These are phyloP conservation scores for Senna siamea DNA, from an alignment of 306 rosid genomes.

Conservation along the genomic window DNA sequence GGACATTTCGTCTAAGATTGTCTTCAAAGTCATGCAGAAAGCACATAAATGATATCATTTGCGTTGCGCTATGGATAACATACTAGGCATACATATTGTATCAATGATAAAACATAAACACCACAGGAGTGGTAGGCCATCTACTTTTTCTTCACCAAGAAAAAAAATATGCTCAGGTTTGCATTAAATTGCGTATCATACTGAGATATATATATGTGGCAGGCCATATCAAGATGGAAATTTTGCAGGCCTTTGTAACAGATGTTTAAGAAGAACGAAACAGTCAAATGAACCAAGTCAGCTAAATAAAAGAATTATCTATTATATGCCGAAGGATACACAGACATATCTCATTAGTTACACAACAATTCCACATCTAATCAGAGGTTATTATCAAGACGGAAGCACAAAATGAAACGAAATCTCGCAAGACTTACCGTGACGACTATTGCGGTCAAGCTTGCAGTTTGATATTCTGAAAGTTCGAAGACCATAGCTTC, in stretches of 20 bases:
- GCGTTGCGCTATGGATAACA: background rate
- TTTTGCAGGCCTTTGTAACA: constrained; percentile 1
- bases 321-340: background rate
- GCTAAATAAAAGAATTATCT: background rate
- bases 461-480: constrained; percentile 39
- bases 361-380: background rate
- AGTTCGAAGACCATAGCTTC: constrained; percentile 25
- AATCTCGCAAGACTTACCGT: constrained; percentile 28
- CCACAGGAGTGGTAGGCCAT: background rate
- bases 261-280: background rate
- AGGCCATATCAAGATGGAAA: too few relatives aligned
- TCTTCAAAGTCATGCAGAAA: constrained; percentile 14
- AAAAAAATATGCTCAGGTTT: background rate
- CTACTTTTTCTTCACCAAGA: constrained; percentile 25
- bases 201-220: background rate
- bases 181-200: background rate
- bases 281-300: constrained; percentile 4
- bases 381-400: background rate
- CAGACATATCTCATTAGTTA: background rate
- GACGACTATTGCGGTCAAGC: background rate
- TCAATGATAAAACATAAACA: constrained; percentile 2
- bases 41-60: constrained; percentile 4
- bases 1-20: background rate
- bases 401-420: background rate
- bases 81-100: background rate